Evolutionary conservation across 257 asterid species (phyloP).

Genomic region (Linderniella brevidens): DNA sequence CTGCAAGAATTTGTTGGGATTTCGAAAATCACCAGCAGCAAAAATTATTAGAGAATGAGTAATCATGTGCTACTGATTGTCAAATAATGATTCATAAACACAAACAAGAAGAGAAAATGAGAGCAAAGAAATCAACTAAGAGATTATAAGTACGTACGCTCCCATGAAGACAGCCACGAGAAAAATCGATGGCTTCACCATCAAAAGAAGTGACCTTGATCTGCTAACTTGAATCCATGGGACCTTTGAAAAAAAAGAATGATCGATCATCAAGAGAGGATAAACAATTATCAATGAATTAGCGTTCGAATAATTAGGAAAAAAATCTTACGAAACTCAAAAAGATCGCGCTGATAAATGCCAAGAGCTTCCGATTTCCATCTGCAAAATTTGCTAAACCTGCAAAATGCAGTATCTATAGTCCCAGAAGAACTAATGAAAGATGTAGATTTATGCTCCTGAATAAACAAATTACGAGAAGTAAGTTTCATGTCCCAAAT

Average conservation of each 20-base stretch:
- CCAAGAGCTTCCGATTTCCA: conserved; percentile 55
- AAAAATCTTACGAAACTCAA: conserved; percentile 55
- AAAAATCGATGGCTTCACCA: conserved; percentile 72
- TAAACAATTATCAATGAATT: not conserved
- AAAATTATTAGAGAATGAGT: not conserved
- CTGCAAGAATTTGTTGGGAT: conserved; percentile 24
- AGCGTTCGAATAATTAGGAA: not conserved
- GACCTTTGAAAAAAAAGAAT: conserved; percentile 32
- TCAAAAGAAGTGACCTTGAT: conserved; percentile 68
- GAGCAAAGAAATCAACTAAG: not conserved
- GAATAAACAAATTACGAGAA: too few species aligned
- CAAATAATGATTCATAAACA: too few species aligned
- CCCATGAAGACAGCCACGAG: conserved; percentile 72
- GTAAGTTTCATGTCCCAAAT: too few species aligned
- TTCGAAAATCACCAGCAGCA: conserved; percentile 9
- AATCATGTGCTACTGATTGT: too few species aligned
- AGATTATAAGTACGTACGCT: conserved; percentile 35
- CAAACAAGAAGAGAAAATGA: not conserved
- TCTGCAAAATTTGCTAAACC: conserved; percentile 64
- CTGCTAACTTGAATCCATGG: conserved; percentile 98
- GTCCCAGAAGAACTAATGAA: not conserved
- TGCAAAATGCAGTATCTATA: conserved; percentile 15
- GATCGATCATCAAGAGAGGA: conserved; percentile 9
- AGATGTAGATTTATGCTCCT: not conserved
- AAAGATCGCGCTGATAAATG: conserved; percentile 54